These are phyloP conservation scores for Tetraselmis striata DNA, from an alignment of 139 green algal genomes.

Conservation along the genomic window DNA sequence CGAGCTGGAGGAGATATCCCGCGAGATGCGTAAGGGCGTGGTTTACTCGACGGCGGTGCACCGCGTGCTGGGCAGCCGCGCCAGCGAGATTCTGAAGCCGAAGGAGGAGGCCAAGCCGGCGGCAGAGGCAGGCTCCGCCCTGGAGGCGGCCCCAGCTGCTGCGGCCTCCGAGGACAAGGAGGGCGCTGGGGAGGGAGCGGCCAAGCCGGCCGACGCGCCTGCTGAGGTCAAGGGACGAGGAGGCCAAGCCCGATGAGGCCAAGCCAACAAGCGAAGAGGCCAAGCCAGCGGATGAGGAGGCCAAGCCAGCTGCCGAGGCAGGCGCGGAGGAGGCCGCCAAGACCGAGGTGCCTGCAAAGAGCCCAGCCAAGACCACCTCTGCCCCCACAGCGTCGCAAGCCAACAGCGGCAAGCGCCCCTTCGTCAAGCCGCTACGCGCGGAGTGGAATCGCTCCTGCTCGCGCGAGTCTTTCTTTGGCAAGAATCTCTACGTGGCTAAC, in stretches of 20 bases:
- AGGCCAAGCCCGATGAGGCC: neutral
- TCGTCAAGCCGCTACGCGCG: neutral
- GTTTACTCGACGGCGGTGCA: neutral
- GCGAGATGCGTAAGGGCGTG: neutral
- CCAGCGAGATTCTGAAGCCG: neutral
- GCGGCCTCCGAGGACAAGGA: too few relatives aligned
- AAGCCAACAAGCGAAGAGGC: neutral
- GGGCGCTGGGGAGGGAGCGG: neutral
- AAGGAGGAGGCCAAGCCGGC: too few relatives aligned
- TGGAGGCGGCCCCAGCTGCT: too few relatives aligned
- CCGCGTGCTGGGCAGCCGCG: neutral
- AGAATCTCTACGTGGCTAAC: neutral
- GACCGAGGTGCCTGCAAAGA: neutral
- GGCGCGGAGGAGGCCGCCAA: neutral
- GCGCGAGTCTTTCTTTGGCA: neutral
- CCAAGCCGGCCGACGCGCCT: neutral
- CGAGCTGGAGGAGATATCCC: neutral
- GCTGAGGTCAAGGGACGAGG: too few relatives aligned
- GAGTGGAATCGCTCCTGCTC: neutral
- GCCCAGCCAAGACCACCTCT: too few relatives aligned
- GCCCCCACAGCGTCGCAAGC: neutral
- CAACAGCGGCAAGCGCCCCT: neutral
- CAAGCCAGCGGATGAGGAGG: neutral
- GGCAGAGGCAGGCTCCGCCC: too few relatives aligned
- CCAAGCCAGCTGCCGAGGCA: neutral